Percentiles rank a stretch among this genome's conserved stretches.
Conservation (phyloP, 441 rosid genomes). For the Brassica hybrid region DNA sequence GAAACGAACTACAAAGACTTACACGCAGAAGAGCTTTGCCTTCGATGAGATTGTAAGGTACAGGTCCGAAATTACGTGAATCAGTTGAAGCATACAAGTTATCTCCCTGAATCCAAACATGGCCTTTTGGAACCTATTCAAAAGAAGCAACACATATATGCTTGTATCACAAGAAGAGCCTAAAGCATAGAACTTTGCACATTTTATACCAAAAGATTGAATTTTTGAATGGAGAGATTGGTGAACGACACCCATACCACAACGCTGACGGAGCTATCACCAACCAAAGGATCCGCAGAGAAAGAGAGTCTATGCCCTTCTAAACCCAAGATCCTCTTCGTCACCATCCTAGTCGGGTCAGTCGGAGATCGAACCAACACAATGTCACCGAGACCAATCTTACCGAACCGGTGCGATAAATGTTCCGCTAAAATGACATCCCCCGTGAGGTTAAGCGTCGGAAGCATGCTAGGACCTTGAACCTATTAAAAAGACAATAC, state of each 20-base stretch:
- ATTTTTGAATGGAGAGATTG: constrained; percentile 10
- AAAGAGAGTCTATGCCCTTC: constrained; percentile 74
- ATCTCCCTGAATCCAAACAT: constrained; percentile 94
- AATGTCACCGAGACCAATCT: constrained; percentile 67
- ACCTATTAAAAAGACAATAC: constrained; percentile 51
- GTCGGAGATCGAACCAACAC: constrained; percentile 73
- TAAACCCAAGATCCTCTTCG: constrained; percentile 71
- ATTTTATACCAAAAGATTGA: background rate
- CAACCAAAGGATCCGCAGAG: constrained; percentile 49
- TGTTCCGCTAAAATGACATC: constrained; percentile 75
- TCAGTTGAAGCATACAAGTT: constrained; percentile 74
- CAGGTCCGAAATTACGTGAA: constrained; percentile 77
- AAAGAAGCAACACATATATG: constrained; percentile 1
- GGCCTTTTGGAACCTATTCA: constrained; percentile 79
- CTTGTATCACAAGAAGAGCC: background rate
- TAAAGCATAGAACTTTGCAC: background rate
- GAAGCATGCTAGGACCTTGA: constrained; percentile 87
- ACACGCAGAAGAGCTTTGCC: constrained; percentile 83
- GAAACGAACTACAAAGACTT: constrained; percentile 22
- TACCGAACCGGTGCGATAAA: constrained; percentile 68
- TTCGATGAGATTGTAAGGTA: constrained; percentile 79
- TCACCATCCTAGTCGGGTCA: constrained; percentile 62
- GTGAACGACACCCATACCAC: constrained; percentile 47
- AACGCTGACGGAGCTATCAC: constrained; percentile 45
- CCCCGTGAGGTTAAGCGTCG: constrained; percentile 77